Base-by-base conservation (phyloP, 805 yeast genomes). In the Debaryomyces tyrocola region DNA sequence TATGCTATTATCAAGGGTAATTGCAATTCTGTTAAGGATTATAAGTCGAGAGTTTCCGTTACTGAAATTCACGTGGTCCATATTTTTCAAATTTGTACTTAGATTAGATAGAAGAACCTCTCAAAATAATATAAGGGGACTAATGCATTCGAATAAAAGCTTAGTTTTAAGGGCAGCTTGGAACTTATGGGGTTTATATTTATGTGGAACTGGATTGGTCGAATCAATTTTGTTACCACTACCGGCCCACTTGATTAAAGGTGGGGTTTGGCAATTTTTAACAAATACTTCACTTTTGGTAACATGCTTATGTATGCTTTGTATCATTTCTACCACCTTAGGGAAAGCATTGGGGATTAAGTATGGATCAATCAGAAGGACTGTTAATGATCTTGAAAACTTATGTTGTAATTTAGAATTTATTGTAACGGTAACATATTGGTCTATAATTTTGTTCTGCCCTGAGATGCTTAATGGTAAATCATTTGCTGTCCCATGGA, bases 231-330 rank as follows among this genome's bases (percentile, higher is more conserved):
- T 47, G 18, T 42, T 57, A 14, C 50, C 52, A 10, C 44, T 60
- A 15, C 62, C 66, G 3, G 51, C 52, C 14, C 51, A 54, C 33
- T 45, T 63, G 36, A 46, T 27, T 17, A 53, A 50, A 21, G 63
- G 59, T 1, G 64, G 64, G 3, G 55, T 58, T 17, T 51, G 48
- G 37, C 66, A 62, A 45, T 63, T 60, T 47, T 42, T 63, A 27
- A 63, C 67, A 41, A 60, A 61, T 34, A 28, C 52, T 36, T 49
- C 59, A 27, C 47, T 60, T 36, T 20, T 50, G 5, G 31, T 35
- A 6, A 15, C 38, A 15, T 18, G 38, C n/a, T 43, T 31, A 31
- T n/a, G 17, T 31, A 31, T 31, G 34, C 6, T 14, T n/a, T 9
- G 7, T 11, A 31, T 31, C 11, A 14, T 31, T 31, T 12, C 14